Conservation (phyloP, 2,329 filamentous ascomycete genomes). For the Fusarium sp. region DNA sequence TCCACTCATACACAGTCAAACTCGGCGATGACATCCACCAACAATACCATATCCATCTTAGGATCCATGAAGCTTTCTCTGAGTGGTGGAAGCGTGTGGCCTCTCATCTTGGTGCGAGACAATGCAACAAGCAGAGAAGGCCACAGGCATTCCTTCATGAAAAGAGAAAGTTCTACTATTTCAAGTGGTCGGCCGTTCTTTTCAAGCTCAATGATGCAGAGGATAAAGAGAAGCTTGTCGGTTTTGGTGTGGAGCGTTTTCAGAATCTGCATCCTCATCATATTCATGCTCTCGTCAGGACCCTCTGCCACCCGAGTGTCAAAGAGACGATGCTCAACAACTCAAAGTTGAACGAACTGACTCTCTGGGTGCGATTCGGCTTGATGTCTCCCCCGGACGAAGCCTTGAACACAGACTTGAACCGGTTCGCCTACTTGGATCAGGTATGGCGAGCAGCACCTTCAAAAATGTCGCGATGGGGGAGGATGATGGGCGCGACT, state of each 20-base stretch:
- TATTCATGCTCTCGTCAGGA: neutral
- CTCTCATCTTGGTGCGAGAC: neutral
- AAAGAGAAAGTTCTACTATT: neutral
- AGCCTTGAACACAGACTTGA: neutral
- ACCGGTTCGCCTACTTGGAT: constrained; percentile 39
- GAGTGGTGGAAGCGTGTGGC: neutral
- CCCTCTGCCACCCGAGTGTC: neutral
- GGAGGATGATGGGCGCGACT: constrained; percentile 30
- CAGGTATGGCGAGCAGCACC: constrained; percentile 26
- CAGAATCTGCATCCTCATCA: constrained; percentile 4
- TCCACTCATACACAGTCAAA: neutral
- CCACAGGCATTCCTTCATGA: neutral
- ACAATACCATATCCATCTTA: neutral
- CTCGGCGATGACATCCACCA: neutral
- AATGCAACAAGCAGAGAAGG: neutral
- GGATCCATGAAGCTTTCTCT: neutral
- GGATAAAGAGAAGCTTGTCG: neutral
- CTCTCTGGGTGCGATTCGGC: constrained; percentile 21
- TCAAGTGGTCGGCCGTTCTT: neutral
- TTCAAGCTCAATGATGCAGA: neutral
- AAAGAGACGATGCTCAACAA: neutral
- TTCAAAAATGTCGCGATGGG: neutral
- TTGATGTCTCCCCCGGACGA: neutral
- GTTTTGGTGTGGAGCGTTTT: constrained; percentile 16
- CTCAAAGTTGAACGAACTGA: constrained; percentile 4